Percentiles rank a stretch among this genome's conserved stretches.
Evolutionary conservation across 176 grass and related monocot genomes (phyloP).

Genomic region (Oryza nivara): DNA sequence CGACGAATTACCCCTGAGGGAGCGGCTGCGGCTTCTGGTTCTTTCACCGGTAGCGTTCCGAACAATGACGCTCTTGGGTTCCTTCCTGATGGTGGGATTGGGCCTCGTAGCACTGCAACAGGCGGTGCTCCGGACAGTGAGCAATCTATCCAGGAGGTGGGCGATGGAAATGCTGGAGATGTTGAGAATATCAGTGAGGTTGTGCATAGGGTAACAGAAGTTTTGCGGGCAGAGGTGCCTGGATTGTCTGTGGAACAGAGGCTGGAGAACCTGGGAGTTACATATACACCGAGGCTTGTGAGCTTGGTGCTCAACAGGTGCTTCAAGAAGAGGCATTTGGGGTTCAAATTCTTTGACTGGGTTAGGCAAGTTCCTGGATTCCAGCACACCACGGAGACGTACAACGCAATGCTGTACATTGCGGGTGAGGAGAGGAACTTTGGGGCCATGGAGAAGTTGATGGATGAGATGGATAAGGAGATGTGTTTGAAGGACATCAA

Average conservation of each 20-base stretch:
- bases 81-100: background rate
- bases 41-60: background rate
- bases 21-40: background rate
- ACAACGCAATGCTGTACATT: conserved; percentile 76
- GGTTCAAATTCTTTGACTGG: conserved; percentile 71
- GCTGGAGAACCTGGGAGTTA: conserved; percentile 50
- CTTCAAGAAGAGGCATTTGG: conserved; percentile 64
- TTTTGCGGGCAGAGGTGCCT: conserved; percentile 48
- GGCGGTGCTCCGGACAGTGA: background rate
- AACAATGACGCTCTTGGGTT: background rate
- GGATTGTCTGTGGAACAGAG: conserved; percentile 45
- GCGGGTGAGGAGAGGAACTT: conserved; percentile 53
- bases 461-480: conserved; percentile 65
- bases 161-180: background rate
- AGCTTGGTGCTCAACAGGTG: conserved; percentile 79
- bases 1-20: conserved; percentile 18
- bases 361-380: conserved; percentile 49
- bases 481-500: conserved; percentile 64
- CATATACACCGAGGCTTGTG: conserved; percentile 49
- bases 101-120: no score
- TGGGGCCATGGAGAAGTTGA: conserved; percentile 57
- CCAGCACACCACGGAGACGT: conserved; percentile 59
- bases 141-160: background rate
- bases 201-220: conserved; percentile 56
- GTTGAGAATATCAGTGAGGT: conserved; percentile 33